Conservation (phyloP, 805 yeast genomes). For the Candida caryicola region DNA sequence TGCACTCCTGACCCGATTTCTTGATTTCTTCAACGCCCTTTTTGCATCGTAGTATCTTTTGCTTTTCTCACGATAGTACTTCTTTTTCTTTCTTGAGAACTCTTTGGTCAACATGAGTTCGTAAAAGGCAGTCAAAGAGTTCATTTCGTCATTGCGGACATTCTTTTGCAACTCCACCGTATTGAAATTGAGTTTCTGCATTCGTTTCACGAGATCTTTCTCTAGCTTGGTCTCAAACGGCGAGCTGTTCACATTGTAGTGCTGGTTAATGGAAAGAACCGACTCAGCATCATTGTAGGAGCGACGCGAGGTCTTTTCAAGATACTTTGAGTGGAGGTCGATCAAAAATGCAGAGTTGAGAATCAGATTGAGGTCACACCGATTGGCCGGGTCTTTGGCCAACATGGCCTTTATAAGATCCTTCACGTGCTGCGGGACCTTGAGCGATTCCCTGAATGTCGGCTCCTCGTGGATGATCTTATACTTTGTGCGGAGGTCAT, state of each 20-base stretch:
- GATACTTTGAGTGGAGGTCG: constrained; percentile 28
- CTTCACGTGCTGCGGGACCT: constrained; percentile 41
- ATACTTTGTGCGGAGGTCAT: constrained; percentile 56
- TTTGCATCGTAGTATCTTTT: constrained; percentile 32
- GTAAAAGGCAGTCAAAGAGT: constrained; percentile 74
- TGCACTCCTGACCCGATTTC: constrained; percentile 35
- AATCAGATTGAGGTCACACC: constrained; percentile 51
- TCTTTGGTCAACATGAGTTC: constrained; percentile 59
- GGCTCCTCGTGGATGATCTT: constrained; percentile 70
- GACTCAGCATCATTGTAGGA: constrained; percentile 33
- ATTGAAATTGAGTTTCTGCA: constrained; percentile 63
- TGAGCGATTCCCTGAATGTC: constrained; percentile 43
- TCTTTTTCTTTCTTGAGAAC: constrained; percentile 31
- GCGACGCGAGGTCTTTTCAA: constrained; percentile 16
- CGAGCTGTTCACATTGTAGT: constrained; percentile 26
- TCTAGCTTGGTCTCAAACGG: constrained; percentile 64
- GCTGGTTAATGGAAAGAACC: constrained; percentile 37
- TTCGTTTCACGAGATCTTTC: constrained; percentile 53
- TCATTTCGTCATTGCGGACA: constrained; percentile 59
- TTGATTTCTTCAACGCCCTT: constrained; percentile 28
- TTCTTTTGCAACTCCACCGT: constrained; percentile 56
- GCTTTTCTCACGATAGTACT: constrained; percentile 28
- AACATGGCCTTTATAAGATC: constrained; percentile 54
- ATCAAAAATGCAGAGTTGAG: constrained; percentile 34
- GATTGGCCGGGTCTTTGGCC: constrained; percentile 57